phyloP scores from a whole-genome alignment of 2,329 filamentous ascomycete genomes.

The Tolypocladium amazonense region DNA sequence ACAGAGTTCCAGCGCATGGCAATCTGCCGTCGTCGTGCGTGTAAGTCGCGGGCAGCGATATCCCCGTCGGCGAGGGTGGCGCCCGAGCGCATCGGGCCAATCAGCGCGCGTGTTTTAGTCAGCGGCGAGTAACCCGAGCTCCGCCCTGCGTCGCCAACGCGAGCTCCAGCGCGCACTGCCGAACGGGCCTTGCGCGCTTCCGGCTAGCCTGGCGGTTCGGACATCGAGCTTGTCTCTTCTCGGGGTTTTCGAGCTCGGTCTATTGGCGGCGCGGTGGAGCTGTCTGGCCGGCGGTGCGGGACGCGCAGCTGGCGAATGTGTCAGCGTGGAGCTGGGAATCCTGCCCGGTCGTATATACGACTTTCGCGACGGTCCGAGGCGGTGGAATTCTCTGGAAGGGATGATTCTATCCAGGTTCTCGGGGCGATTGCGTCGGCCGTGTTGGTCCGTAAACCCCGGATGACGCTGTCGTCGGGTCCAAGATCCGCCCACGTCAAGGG shows the following conservation, averaged over 20 bases:
- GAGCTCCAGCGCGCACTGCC: too few species aligned
- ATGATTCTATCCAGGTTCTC: not conserved
- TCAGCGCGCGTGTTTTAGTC: constrained; percentile 20
- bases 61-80: not conserved
- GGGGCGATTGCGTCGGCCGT: not conserved
- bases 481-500: not conserved
- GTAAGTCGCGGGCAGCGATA: not conserved
- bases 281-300: not conserved
- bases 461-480: not conserved
- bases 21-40: not conserved
- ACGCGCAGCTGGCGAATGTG: not conserved
- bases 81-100: constrained; percentile 11
- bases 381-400: not conserved
- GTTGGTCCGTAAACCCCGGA: not conserved
- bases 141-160: not conserved
- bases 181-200: not conserved
- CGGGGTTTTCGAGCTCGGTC: not conserved
- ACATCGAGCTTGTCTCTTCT: not conserved
- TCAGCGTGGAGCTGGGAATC: not conserved
- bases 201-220: not conserved
- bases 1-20: not conserved
- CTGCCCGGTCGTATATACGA: not conserved
- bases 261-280: not conserved
- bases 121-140: constrained; percentile 13
- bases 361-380: not conserved